Evolutionary conservation across 345 rosid genomes (phyloP).

Genomic region (Atalantia buxifolia): DNA sequence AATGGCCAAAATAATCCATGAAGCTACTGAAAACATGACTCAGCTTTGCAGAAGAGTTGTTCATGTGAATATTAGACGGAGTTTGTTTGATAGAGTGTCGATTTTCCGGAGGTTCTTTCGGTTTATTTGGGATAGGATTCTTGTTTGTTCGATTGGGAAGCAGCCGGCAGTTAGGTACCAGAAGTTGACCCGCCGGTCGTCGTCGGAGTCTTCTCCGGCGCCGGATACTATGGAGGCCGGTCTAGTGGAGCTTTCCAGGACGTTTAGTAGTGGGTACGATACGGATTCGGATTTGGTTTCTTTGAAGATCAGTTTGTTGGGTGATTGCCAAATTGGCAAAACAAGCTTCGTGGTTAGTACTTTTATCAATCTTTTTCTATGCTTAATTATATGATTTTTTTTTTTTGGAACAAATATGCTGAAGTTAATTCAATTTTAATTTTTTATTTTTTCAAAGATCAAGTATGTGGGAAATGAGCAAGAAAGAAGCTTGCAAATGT

Average conservation of each 20-base stretch:
- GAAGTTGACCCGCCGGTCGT: conserved; percentile 35
- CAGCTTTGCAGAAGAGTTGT: conserved; percentile 51
- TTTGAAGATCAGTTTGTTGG: conserved; percentile 86
- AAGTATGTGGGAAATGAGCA: conserved; percentile 88
- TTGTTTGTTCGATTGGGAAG: conserved; percentile 71
- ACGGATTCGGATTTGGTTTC: conserved; percentile 77
- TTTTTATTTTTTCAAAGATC: conserved; percentile 32
- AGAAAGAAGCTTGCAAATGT: conserved; percentile 64
- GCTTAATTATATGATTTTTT: not conserved
- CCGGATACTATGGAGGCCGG: conserved; percentile 27
- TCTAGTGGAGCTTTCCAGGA: conserved; percentile 17
- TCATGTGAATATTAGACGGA: conserved; percentile 55
- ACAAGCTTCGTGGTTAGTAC: conserved; percentile 78
- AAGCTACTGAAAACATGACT: conserved; percentile 48
- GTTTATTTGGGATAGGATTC: conserved; percentile 70
- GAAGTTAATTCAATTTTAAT: not conserved
- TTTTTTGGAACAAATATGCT: not conserved
- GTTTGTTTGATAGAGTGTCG: conserved; percentile 49
- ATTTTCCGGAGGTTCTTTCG: conserved; percentile 59
- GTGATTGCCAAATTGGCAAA: conserved; percentile 92
- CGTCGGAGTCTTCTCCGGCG: conserved; percentile 26
- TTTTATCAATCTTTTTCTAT: not conserved
- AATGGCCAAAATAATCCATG: conserved; percentile 38
- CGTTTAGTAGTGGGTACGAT: conserved; percentile 32
- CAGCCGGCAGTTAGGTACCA: conserved; percentile 42